A percentile compares a stretch with the other conserved stretches of the same genome.
These are phyloP conservation scores for Rachicladosporium sp. DNA, from an alignment of 2,329 filamentous ascomycete genomes.

Conservation along the genomic window DNA sequence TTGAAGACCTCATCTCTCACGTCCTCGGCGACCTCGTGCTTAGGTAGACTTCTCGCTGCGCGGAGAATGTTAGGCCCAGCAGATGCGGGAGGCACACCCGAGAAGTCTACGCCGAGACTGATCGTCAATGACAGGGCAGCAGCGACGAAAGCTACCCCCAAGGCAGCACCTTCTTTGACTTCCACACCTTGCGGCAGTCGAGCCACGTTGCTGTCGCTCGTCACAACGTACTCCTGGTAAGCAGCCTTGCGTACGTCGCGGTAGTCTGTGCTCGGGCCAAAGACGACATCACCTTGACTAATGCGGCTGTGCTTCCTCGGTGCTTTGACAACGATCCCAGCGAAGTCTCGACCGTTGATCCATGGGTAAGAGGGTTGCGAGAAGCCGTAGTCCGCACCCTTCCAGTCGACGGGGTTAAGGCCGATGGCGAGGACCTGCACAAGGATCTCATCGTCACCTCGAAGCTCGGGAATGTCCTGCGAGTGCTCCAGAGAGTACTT, in stretches of 20 bases:
- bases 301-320: conserved; percentile 36
- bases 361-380: conserved; percentile 56
- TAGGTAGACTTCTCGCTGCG: conserved; percentile 36
- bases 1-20: conserved; percentile 51
- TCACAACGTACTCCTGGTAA: conserved; percentile 58
- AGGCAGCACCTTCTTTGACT: conserved; percentile 45
- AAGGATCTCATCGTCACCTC: conserved; percentile 42
- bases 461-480: conserved; percentile 19
- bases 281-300: conserved; percentile 42
- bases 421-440: conserved; percentile 54
- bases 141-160: conserved; percentile 62
- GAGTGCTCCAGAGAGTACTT: conserved; percentile 22
- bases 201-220: conserved; percentile 52
- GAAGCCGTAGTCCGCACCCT: conserved; percentile 57
- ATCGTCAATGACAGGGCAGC: conserved; percentile 55
- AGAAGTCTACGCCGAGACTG: conserved; percentile 57
- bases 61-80: conserved; percentile 48
- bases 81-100: conserved; percentile 22
- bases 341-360: conserved; percentile 57
- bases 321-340: conserved; percentile 47
- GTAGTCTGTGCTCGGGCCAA: conserved; percentile 64
- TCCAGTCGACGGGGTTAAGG: conserved; percentile 67
- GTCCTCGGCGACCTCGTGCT: conserved; percentile 44
- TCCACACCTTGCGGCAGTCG: conserved; percentile 44
- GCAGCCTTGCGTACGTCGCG: conserved; percentile 59